Evolutionary conservation across 306 rosid genomes (phyloP), one percentile per base, ranked within the genome.

Genomic region (Echinosophora koreensis): DNA sequence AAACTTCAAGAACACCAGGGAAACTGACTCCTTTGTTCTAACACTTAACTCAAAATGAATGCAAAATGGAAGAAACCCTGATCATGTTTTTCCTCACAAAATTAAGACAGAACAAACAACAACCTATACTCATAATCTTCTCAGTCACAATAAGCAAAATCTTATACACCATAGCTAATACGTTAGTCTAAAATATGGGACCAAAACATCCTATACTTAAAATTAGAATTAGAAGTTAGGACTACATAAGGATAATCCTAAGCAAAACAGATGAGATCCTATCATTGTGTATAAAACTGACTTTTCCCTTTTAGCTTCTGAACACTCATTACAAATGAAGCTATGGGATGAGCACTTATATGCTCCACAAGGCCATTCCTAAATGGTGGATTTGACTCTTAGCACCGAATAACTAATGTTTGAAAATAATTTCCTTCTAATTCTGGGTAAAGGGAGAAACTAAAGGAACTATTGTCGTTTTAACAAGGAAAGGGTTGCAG

Each of bases 41-140:
- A 70, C 52, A 67, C 54, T 66, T 46, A 42, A 41, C 71, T 69
- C 8, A 73, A 72, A 38, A 63, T 22, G 32, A 71, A 63, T 52
- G 34, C 62, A 50, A 66, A 79, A 28, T 16, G 55, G 64, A 69
- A 32, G 62, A 75, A 49, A 66, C 27, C 59, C 51, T 30, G 46
- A 61, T 66, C 37, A 37, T 56, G 41, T 71, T 39, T 58, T 22
- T 34, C 37, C 46, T 32, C 5, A 60, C 42, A 83, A 82, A 61
- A 28, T 27, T 16, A 50, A 49, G 76, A 46, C 49, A 57, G 66
- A 50, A 58, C 69, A 77, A 77, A 71, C 44, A 76, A 63, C 41
- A 9, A 5, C 55, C 54, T 17, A 22, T 14, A 30, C 35, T 54
- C 46, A 10, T 44, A 22, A 32, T 42, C 51, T 71, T 82, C 44